Base-by-base conservation (phyloP, 176 grass and related monocot genomes). In the Pontederia paniculata region DNA sequence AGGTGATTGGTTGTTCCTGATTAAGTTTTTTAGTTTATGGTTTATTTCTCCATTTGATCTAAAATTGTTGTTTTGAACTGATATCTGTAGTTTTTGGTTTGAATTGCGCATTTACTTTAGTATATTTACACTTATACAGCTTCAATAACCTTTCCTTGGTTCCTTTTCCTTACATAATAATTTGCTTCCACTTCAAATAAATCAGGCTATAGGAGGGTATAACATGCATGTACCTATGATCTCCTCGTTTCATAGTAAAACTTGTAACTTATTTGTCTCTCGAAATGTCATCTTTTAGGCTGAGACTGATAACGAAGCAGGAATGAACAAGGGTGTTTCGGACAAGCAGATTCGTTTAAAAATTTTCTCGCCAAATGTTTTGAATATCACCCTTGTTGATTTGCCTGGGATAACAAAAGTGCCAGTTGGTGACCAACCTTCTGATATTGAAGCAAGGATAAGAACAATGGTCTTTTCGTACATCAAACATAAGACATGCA, bases 311-410 rank as follows among this genome's bases (percentile, higher is more conserved):
- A 90, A 76, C 64, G 91, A 97, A 79, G 72, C 82, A 69, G 86
- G 75, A 78, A 74, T 63, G 46, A 89, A 97, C 70, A 86, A 87
- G 71, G 77, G 83, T 21, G 81, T 97, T 45, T 97, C 86, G 7
- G 79, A 90, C 51, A 90, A 97, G 51, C 85, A 89, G 64, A 97
- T 97, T 67, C 91, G 75, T 60, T 44, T 97, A 17, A 97, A 89
- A 71, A 87, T 97, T 18, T 89, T 86, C 55, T 97, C 91, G 44
- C 80, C 86, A 62, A 84, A 83, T 84, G 86, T 97, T 43, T 62
- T 85, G n/a, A 79, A 97, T 68, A 97, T 97, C 48, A 90, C 91
- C 44, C 81, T 97, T 60, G 86, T 97, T 73, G 91, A 97, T 55
- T 81, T 97, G 57, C 91, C 91, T 42, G 91, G 91, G 65, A 83